These are phyloP conservation scores for Fusarium sp. DNA, from an alignment of 2,329 filamentous ascomycete genomes.

Conservation along the genomic window DNA sequence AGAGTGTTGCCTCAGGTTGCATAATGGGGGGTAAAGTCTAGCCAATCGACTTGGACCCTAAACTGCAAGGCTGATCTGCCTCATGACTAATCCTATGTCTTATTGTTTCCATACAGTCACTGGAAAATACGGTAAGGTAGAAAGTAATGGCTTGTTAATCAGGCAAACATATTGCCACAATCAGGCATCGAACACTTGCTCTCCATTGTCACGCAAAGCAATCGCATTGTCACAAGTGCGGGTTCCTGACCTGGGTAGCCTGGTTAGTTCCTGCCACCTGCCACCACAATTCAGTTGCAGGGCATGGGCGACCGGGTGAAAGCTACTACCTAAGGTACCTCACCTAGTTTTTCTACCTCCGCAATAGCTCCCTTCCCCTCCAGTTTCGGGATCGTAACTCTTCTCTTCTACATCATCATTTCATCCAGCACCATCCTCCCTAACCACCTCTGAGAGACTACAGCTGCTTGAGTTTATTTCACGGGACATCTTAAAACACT, in stretches of 20 bases:
- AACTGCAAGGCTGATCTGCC: constrained; percentile 18
- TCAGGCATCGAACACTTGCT: constrained; percentile 19
- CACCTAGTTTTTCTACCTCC: constrained; percentile 34
- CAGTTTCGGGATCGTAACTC: constrained; percentile 5
- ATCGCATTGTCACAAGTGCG: constrained; percentile 16
- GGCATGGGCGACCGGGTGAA: constrained; percentile 25
- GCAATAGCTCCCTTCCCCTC: constrained; percentile 26
- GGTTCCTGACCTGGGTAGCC: neutral
- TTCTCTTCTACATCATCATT: constrained; percentile 39
- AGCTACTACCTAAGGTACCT: neutral
- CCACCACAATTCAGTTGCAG: constrained; percentile 26
- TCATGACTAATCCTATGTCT: neutral
- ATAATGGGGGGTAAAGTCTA: neutral
- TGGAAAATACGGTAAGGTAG: neutral
- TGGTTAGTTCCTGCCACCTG: constrained; percentile 25
- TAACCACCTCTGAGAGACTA: neutral
- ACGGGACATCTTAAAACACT: neutral
- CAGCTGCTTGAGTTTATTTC: neutral
- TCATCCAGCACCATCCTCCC: neutral
- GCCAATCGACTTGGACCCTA: neutral
- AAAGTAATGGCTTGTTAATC: constrained; percentile 7
- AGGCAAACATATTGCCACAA: constrained; percentile 18
- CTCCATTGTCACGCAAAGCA: neutral
- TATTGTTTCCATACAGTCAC: neutral
- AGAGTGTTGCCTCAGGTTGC: constrained; percentile 37